Conservation (phyloP, 75 land plant species). For the Cunninghamia lanceolata region DNA sequence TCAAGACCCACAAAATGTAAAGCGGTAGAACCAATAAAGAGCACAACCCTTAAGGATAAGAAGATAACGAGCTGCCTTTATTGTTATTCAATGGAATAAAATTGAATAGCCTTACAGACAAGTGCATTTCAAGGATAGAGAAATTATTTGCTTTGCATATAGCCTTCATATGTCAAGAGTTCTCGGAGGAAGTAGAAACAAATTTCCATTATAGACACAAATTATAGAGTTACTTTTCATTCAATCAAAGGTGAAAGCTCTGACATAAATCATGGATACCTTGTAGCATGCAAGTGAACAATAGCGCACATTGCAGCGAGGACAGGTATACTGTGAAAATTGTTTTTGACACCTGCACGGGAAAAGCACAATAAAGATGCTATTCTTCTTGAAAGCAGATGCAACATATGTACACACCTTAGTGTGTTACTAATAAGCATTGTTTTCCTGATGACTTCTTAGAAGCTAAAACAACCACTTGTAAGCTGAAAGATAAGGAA, state of each 20-base stretch:
- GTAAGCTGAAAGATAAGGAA: neutral
- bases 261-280: slow-evolving; percentile 28
- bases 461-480: neutral
- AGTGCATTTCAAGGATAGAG: neutral
- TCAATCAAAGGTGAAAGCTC: neutral
- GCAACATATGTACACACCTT: neutral
- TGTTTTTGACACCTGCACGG: slow-evolving; percentile 71
- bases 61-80: too few species aligned
- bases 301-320: slow-evolving; percentile 87
- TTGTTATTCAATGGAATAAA: too few species aligned
- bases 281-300: slow-evolving; percentile 91
- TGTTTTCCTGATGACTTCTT: neutral
- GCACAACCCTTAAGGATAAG: too few species aligned
- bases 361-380: neutral
- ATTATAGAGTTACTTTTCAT: neutral
- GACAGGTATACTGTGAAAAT: slow-evolving; percentile 88
- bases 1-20: too few species aligned
- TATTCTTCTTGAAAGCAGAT: neutral
- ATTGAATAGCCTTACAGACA: neutral
- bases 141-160: neutral
- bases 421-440: neutral
- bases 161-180: neutral
- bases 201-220: neutral
- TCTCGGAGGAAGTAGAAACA: neutral
- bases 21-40: too few species aligned